phyloP scores from a whole-genome alignment of 2,329 filamentous ascomycete genomes.

The Cladosporium sp. region DNA sequence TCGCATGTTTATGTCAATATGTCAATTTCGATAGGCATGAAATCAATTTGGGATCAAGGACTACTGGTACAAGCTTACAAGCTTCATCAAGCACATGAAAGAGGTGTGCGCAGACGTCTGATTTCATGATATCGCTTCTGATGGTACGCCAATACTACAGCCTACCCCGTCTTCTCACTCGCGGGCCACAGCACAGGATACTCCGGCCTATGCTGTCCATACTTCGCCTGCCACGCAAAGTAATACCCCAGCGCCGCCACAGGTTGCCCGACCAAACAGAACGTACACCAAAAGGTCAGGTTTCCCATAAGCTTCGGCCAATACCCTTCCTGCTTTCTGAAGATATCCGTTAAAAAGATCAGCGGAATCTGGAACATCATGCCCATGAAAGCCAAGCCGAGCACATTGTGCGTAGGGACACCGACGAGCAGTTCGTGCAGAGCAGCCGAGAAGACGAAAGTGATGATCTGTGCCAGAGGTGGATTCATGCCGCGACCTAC shows the following conservation, averaged over 20 bases:
- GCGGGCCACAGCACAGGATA: conserved; percentile 9
- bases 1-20: no score
- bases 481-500: conserved; percentile 77
- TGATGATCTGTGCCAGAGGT: conserved; percentile 66
- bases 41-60: no score
- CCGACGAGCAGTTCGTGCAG: conserved; percentile 91
- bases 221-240: conserved; percentile 98
- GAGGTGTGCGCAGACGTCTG: no score
- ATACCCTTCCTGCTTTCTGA: conserved; percentile 73
- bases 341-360: conserved; percentile 71
- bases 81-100: no score
- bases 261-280: conserved; percentile 92
- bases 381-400: conserved; percentile 84
- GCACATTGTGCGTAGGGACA: conserved; percentile 70
- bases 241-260: conserved; percentile 91
- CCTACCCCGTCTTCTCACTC: not conserved
- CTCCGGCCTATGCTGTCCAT: conserved; percentile 49
- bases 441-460: conserved; percentile 84
- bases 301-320: conserved; percentile 81
- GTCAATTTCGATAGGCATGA: no score
- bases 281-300: conserved; percentile 92
- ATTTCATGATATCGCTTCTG: no score
- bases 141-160: not conserved
- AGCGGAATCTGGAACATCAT: conserved; percentile 93
- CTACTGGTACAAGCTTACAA: no score